Evolutionary conservation across 2,329 filamentous ascomycete species (phyloP), one percentile per base, ranked within the genome.

Genomic region (Zasmidium cellare): DNA sequence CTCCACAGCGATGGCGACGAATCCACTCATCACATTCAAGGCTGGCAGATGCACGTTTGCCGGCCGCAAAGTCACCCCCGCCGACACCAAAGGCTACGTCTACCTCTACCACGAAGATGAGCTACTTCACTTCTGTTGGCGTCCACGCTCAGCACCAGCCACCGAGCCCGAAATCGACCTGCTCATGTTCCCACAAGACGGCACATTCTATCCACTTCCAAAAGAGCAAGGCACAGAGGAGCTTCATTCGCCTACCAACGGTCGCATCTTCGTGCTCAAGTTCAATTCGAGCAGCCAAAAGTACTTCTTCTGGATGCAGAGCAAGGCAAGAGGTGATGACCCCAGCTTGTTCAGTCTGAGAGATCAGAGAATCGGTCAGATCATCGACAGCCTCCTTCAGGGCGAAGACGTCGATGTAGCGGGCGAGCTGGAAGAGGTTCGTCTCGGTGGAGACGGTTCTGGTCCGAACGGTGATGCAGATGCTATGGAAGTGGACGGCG

Each of bases 101-200:
- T 97, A 96, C 75, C 87, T 97, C 55, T 96, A 94, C 77, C 84
- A 84, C 52, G 92, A 96, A 81, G 93, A 97, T 87, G 93, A 97
- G 53, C 84, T 99, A 60, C 83, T 96, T 60, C 92, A 97, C 79
- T 96, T 99, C 79, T 97, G 92, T 84, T 99, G 96, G 96, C 89
- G 92, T 65, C 87, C 90, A 69, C 88, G 94, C 65, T 83, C 81
- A 65, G 84, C 85, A 58, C 80, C 87, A 20, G 77, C 91, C 65
- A 84, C 89, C 62, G 79, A 89, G 58, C 88, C 92, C 57, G 89
- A 94, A 60, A 79, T 96, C 62, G 92, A 99, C 73, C 84, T 99
- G 38, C 86, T 97, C 69, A 97, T 97, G 90, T 87, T 99, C 53
- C 93, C 94, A 20, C 83, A 84, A 54, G 96, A 99, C 74, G 91